These are phyloP conservation scores for Amoeboaphelidium protococcarum DNA, from an alignment of 371 early-diverging fungal species.

Conservation along the genomic window DNA sequence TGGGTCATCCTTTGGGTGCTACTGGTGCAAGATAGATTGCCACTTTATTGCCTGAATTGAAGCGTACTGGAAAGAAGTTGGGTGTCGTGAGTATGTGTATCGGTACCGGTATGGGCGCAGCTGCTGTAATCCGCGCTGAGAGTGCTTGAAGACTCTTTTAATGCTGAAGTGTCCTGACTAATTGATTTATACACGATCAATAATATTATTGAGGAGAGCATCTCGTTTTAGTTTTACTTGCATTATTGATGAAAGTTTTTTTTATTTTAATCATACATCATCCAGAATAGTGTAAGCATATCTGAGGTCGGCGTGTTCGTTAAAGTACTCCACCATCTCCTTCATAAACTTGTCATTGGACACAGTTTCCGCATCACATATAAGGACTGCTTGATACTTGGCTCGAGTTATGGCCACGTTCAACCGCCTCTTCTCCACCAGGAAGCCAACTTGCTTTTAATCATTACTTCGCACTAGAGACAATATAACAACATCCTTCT, in stretches of 20 bases:
- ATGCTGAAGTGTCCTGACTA: too few species aligned
- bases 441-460: slow-evolving; percentile 56
- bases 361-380: slow-evolving; percentile 33
- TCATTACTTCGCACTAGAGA: slow-evolving; percentile 43
- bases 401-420: slow-evolving; percentile 82
- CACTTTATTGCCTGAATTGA: slow-evolving; percentile 73
- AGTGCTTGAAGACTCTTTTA: neutral
- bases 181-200: too few species aligned
- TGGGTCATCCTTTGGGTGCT: slow-evolving; percentile 60
- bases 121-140: slow-evolving; percentile 70
- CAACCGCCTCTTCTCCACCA: slow-evolving; percentile 52
- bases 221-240: neutral
- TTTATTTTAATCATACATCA: too few species aligned
- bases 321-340: slow-evolving; percentile 12
- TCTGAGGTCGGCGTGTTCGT: slow-evolving; percentile 13
- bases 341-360: slow-evolving; percentile 12
- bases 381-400: slow-evolving; percentile 55
- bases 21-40: slow-evolving; percentile 93
- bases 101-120: slow-evolving; percentile 92
- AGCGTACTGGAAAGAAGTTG: slow-evolving; percentile 50
- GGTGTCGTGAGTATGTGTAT: slow-evolving; percentile 88
- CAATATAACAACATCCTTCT: slow-evolving; percentile 70
- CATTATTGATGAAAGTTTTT: too few species aligned
- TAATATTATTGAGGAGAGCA: too few species aligned
- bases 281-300: slow-evolving; percentile 7